phyloP scores from a whole-genome alignment of 768 basidiomycete genomes.

The Astraeus odoratus region DNA sequence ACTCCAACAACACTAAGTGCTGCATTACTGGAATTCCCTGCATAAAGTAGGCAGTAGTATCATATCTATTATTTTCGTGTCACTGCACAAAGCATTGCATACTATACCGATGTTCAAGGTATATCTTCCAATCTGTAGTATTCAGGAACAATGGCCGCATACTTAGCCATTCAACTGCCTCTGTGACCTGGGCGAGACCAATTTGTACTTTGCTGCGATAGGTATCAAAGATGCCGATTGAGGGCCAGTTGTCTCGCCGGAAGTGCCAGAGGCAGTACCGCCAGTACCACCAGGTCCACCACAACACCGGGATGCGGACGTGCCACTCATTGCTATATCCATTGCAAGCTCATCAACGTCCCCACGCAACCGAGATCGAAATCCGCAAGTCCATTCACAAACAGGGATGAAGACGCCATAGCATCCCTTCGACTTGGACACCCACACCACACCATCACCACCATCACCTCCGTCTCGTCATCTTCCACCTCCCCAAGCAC shows the following conservation, averaged over 20 bases:
- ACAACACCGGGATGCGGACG: conserved; percentile 29
- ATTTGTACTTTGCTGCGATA: conserved; percentile 65
- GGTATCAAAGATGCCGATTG: conserved; percentile 66
- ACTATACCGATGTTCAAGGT: conserved; percentile 57
- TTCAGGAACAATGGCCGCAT: conserved; percentile 81
- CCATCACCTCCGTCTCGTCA: conserved; percentile 59
- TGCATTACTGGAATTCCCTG: no score
- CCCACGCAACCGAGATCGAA: conserved; percentile 42
- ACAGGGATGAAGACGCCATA: conserved; percentile 22
- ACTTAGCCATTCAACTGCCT: conserved; percentile 82
- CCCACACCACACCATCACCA: conserved; percentile 33
- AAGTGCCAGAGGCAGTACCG: conserved; percentile 14
- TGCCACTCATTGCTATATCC: conserved; percentile 26
- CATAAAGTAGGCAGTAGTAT: no score
- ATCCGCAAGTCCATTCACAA: conserved; percentile 33
- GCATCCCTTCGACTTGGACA: conserved; percentile 17
- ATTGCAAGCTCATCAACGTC: conserved; percentile 44
- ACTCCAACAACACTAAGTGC: no score
- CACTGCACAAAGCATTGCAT: not conserved
- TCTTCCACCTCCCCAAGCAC: conserved; percentile 71
- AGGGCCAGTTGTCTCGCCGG: conserved; percentile 39
- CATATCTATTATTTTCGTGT: no score
- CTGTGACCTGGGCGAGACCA: conserved; percentile 76
- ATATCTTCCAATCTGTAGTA: conserved; percentile 75
- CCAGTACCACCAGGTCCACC: conserved; percentile 33